Evolutionary conservation across 2,329 filamentous ascomycete genomes (phyloP).

Genomic region (Cladosporium sp.): DNA sequence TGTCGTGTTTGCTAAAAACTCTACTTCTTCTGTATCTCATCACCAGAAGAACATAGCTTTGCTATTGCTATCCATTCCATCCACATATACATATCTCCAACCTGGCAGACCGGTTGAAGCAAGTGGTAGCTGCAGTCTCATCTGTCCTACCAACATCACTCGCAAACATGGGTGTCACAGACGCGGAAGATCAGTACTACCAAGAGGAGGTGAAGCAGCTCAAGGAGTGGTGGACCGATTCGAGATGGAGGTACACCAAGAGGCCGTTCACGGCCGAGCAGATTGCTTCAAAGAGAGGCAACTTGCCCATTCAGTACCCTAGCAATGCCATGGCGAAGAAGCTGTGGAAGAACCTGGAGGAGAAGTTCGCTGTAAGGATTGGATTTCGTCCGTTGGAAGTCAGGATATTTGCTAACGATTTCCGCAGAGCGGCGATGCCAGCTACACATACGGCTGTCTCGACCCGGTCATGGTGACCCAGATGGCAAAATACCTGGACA

Average conservation of each 20-base stretch:
- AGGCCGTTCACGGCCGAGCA: slow-evolving; percentile 93
- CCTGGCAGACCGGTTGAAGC: slow-evolving; percentile 39
- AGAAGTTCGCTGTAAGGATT: slow-evolving; percentile 74
- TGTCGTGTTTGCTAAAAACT: background rate
- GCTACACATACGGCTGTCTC: slow-evolving; percentile 94
- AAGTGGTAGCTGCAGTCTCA: slow-evolving; percentile 33
- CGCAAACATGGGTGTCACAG: slow-evolving; percentile 36
- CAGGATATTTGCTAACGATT: background rate
- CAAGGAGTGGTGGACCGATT: slow-evolving; percentile 91
- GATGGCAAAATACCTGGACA: slow-evolving; percentile 98
- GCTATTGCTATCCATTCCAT: background rate
- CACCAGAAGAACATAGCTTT: background rate
- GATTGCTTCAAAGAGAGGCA: slow-evolving; percentile 93
- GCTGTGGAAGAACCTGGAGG: slow-evolving; percentile 86
- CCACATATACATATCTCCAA: slow-evolving; percentile 17
- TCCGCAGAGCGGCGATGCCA: slow-evolving; percentile 72
- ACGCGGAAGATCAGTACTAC: slow-evolving; percentile 73
- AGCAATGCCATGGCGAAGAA: slow-evolving; percentile 91
- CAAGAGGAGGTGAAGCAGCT: slow-evolving; percentile 81
- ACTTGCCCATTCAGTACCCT: slow-evolving; percentile 85
- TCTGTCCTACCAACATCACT: slow-evolving; percentile 30
- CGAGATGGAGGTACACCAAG: slow-evolving; percentile 90
- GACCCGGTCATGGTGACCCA: slow-evolving; percentile 98
- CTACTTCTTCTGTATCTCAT: background rate
- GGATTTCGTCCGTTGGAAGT: background rate